A percentile compares a stretch with the other conserved stretches of the same genome.
These are phyloP conservation scores for Capronia coronata DNA, from an alignment of 2,329 filamentous ascomycete genomes.

Conservation along the genomic window DNA sequence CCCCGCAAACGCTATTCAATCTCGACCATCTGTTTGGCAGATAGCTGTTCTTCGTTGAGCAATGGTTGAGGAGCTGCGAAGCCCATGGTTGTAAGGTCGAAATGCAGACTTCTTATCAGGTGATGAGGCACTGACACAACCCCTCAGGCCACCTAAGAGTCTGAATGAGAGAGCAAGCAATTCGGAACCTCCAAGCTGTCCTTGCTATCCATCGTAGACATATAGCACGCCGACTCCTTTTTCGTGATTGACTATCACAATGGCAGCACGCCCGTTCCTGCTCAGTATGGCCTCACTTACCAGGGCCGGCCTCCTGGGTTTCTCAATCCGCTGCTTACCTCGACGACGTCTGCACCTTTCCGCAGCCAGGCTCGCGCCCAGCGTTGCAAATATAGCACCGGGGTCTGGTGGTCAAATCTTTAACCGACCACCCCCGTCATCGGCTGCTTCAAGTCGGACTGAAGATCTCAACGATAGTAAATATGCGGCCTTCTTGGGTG, in stretches of 20 bases:
- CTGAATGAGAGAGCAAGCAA: too few relatives aligned
- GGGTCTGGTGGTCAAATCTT: constrained; percentile 2
- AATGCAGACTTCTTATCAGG: too few relatives aligned
- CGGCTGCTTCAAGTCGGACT: constrained; percentile 1
- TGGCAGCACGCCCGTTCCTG: constrained; percentile 20
- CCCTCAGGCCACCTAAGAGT: too few relatives aligned
- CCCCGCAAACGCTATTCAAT: too few relatives aligned
- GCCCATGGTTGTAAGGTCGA: too few relatives aligned
- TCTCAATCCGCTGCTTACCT: background rate
- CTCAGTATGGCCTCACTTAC: constrained; percentile 6
- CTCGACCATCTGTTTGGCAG: too few relatives aligned
- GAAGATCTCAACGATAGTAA: constrained; percentile 11
- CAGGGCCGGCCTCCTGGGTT: background rate
- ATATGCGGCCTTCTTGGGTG: constrained; percentile 23
- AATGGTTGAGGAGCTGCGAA: too few relatives aligned
- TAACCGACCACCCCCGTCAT: constrained; percentile 8
- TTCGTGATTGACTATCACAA: background rate
- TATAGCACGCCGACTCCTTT: background rate
- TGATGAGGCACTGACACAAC: too few relatives aligned
- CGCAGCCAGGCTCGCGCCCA: constrained; percentile 2
- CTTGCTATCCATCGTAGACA: too few relatives aligned
- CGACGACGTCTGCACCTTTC: constrained; percentile 10
- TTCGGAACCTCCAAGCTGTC: too few relatives aligned
- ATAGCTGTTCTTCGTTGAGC: too few relatives aligned
- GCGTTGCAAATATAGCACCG: constrained; percentile 7